Evolutionary conservation across 2,329 filamentous ascomycete species (phyloP), one percentile per base, ranked within the genome.

Genomic region (Ilyonectria sp.): DNA sequence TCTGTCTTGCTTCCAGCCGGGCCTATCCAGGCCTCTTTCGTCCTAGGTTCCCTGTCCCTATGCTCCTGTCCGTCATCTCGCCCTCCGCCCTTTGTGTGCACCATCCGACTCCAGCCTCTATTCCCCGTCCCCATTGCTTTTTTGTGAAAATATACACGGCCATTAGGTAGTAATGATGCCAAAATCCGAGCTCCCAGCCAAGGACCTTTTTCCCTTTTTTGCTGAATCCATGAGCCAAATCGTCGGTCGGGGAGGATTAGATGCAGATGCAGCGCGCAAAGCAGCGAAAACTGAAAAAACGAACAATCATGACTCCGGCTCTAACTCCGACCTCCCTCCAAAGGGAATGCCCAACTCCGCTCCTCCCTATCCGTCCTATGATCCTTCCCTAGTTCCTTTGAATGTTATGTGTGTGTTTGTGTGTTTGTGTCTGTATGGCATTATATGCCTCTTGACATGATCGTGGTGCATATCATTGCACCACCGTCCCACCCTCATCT

Each of bases 271-370:
- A 76, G 73, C 71, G 73, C 70, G 71, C 71, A 75, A 76, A 74
- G 70, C 73, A 76, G 71, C 73, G 74, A 74, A 67, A 76, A 73
- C 67, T 74, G 69, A 75, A 75, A 66, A 76, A 76, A 72, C 67
- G 71, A 76, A 75, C 76, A 75, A 75, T 76, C 73, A 74, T 75
- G 75, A 79, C 76, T 73, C 76, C 74, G 73, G 72, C 75, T 75
- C 76, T 71, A 76, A 78, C 74, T 75, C 76, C 74, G 71, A 75
- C 58, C 63, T 11, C 73, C 71, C 72, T 68, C 68, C 64, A 74
- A 76, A 73, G 71, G 73, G 71, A 73, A 75, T 75, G 71, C 71
- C 74, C 70, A 71, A 76, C 71, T 73, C 72, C 72, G 65, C 71
- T 67, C 69, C 72, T 68, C 60, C 71, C 68, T 63, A 23, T 56